Evolutionary conservation across 306 rosid species (phyloP), one percentile per base, ranked within the genome.

Genomic region (Fragaria iinumae): DNA sequence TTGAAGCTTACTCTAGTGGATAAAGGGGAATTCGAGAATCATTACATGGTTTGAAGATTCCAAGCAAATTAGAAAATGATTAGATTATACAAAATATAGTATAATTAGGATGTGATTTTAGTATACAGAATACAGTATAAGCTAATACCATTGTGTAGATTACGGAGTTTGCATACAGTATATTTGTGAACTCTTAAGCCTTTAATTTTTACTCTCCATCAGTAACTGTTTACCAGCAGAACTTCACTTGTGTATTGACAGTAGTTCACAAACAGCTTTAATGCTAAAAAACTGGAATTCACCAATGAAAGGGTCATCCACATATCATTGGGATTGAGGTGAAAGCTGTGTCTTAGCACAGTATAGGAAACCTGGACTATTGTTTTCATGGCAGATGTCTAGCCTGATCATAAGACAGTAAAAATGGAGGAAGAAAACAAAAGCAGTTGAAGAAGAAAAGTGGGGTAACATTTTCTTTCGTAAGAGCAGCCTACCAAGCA

Each of bases 1-100:
- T 75, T 88, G 67, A 71, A 81, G 71, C 45, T 72, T 79, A 72
- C 71, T 63, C 72, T 43, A 72, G 14, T 72, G 36, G 74, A 79
- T 41, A 57, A 44, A 56, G 75, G 72, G 63, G 67, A 68, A 32
- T 21, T 63, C 48, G 72, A 84, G 63, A 74, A 64, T 47, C 34
- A 76, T 23, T 72, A 38, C 50, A 48, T 68, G 66, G 77, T 75
- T 69, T 74, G n/a, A 9, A 72, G 45, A 71, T 76, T 67, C 43
- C 41, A 50, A 53, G 66, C 43, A 74, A 74, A 45, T 74, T 73
- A 38, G 39, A 55, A 38, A 20, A 14, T 36, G 36, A 23, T 53
- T 36, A 5, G 36, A 7, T 41, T 73, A 11, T 21, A 13, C 68
- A 21, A 56, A 12, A 36, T n/a, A 53, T 43, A 56, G n/a, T 29